Percentiles rank a stretch among this genome's conserved stretches.
Conservation (phyloP, 2,329 filamentous ascomycete species). For the Thermochaetoides dissita region DNA sequence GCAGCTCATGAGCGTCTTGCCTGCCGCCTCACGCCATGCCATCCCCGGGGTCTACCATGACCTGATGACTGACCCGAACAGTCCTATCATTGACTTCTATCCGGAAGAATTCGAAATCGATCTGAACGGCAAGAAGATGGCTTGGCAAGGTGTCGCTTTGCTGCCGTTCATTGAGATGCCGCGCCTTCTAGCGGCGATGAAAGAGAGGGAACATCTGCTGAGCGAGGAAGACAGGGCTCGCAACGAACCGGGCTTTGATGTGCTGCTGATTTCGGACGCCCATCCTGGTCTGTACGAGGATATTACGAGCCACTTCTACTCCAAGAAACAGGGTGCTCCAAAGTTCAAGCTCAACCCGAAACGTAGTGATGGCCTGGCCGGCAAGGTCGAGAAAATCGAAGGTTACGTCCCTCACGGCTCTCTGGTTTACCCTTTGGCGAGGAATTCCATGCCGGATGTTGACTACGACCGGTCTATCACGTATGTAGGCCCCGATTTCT, state of each 20-base stretch:
- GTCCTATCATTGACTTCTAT: slow-evolving; percentile 94
- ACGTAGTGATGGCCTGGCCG: slow-evolving; percentile 63
- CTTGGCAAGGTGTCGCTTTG: slow-evolving; percentile 90
- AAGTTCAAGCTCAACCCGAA: slow-evolving; percentile 62
- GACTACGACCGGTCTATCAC: slow-evolving; percentile 78
- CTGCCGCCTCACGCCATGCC: slow-evolving; percentile 81
- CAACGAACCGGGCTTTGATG: slow-evolving; percentile 68
- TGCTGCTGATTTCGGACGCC: slow-evolving; percentile 69
- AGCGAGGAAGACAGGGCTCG: slow-evolving; percentile 62
- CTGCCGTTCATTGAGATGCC: slow-evolving; percentile 94
- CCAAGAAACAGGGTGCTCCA: slow-evolving; percentile 60
- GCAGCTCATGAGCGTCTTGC: slow-evolving; percentile 94
- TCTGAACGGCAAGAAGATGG: slow-evolving; percentile 94
- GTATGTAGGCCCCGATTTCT: slow-evolving; percentile 43
- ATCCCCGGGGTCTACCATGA: slow-evolving; percentile 79
- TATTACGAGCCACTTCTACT: slow-evolving; percentile 74
- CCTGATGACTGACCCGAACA: slow-evolving; percentile 77
- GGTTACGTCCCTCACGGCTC: slow-evolving; percentile 73
- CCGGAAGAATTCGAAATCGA: slow-evolving; percentile 88
- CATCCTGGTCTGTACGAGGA: slow-evolving; percentile 73
- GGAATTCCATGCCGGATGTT: slow-evolving; percentile 57
- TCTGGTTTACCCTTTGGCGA: slow-evolving; percentile 63
- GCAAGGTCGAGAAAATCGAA: slow-evolving; percentile 67
- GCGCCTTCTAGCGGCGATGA: slow-evolving; percentile 68
- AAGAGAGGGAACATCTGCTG: slow-evolving; percentile 66